Evolutionary conservation across 2,329 filamentous ascomycete genomes (phyloP), one percentile per base, ranked within the genome.

Genomic region (Penicillium sp.): DNA sequence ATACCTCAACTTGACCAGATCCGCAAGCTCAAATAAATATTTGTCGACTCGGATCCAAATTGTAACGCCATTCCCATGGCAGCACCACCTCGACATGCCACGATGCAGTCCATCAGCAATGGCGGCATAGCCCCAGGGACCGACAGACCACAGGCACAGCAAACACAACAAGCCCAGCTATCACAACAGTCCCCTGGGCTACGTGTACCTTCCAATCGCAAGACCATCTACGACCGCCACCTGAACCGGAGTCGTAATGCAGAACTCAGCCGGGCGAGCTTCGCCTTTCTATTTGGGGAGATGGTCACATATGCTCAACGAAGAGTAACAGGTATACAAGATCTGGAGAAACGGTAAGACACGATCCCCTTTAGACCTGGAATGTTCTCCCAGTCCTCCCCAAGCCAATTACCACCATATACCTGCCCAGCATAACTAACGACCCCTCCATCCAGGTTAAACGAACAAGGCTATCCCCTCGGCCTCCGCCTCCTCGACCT

Each of bases 161-260:
- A 50, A 32, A 31, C 47, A 42, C 49, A 54, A 2, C 50, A 48
- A 31, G 31, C n/a, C 10, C 66, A 69, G 35, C 63, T 66, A 48
- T 63, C 67, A 56, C 83, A 81, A 70, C 67, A 75, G 26, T 72
- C 76, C 57, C 74, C 76, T 5, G 74, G 89, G 26, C 86, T 99
- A 60, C 89, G 92, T 65, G 90, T 95, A 69, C 93, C 94, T 46
- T 90, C 90, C 55, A 96, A 87, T 74, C 91, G 92, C 79, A 97
- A 97, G 79, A 96, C 92, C 62, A 97, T 99, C 79, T 99, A 97
- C 80, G 92, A 97, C 80, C 85, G 94, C 53, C 92, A 96, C 60
- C 81, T 97, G 59, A 97, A 97, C 77, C 89, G 94, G 62, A 89
- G 87, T 67, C 90, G 91, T 73, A 90, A 89, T 66, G 85, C 89